These are phyloP conservation scores for Paramecium sexaurelia DNA, from an alignment of 73 alveolate species.

Conservation along the genomic window DNA sequence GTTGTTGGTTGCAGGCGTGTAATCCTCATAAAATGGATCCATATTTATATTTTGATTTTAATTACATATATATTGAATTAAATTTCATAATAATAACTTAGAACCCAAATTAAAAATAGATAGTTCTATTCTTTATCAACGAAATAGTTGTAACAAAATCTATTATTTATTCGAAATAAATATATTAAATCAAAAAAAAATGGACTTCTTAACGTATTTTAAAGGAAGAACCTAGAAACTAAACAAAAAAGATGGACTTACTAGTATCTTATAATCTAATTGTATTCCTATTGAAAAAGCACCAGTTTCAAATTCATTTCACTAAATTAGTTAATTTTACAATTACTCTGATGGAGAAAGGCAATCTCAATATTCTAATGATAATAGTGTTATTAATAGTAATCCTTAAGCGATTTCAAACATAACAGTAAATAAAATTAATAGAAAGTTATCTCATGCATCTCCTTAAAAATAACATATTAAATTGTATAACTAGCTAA, in stretches of 20 bases:
- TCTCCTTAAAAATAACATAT: neutral
- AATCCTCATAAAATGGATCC: constrained; percentile 47
- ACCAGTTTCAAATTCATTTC: neutral
- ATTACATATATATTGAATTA: neutral
- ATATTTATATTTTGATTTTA: neutral
- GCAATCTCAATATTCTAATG: neutral
- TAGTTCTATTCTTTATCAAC: neutral
- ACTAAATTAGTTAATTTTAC: neutral
- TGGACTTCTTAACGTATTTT: constrained; percentile 8
- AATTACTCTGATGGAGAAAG: neutral
- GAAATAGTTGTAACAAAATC: neutral
- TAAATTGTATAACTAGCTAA: neutral
- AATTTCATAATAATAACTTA: neutral
- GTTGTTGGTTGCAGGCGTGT: neutral
- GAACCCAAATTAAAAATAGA: neutral
- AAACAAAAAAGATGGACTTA: neutral
- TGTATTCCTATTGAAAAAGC: neutral
- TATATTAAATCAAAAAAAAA: neutral
- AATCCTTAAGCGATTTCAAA: neutral
- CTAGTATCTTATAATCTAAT: neutral
- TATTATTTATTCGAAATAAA: neutral
- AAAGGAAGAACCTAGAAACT: constrained; percentile 13
- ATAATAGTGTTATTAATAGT: neutral
- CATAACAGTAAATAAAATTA: neutral
- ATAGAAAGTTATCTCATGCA: neutral